These are phyloP conservation scores for Yarrowia osloensis DNA, from an alignment of 805 yeast genomes.

Conservation along the genomic window DNA sequence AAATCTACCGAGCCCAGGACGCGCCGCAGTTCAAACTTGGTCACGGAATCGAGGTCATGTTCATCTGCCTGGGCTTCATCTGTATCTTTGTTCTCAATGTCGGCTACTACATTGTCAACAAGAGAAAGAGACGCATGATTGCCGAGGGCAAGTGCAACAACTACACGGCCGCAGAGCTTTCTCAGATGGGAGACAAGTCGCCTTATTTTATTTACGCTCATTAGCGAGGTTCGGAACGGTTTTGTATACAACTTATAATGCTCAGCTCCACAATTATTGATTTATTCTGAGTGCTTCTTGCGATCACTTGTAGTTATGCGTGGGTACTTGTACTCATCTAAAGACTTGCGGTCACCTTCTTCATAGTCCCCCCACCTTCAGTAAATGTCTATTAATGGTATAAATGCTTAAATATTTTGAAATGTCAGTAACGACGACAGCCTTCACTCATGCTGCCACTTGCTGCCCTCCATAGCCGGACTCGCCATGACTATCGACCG, in stretches of 20 bases:
- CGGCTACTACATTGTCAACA: conserved; percentile 1
- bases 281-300: no score
- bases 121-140: background rate
- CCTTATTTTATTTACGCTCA: conserved; percentile 13
- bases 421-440: background rate
- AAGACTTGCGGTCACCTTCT: no score
- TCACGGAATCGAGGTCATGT: conserved; percentile 51
- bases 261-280: no score
- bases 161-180: conserved; percentile 1
- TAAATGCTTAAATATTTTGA: conserved; percentile 20
- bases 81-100: background rate
- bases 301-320: no score
- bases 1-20: conserved; percentile 53
- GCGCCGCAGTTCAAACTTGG: conserved; percentile 58
- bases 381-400: background rate
- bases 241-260: no score
- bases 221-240: background rate
- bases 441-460: background rate
- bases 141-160: conserved; percentile 1
- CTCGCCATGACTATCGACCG: conserved; percentile 21
- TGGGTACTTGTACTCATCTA: no score
- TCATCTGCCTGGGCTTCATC: conserved; percentile 43
- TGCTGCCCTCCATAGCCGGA: conserved; percentile 29
- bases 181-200: conserved; percentile 21
- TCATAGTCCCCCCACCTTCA: no score